Percentiles rank a stretch among this genome's conserved stretches.
These are phyloP conservation scores for Nitzschia palea DNA, from an alignment of 108 stramenopile species.

Conservation along the genomic window DNA sequence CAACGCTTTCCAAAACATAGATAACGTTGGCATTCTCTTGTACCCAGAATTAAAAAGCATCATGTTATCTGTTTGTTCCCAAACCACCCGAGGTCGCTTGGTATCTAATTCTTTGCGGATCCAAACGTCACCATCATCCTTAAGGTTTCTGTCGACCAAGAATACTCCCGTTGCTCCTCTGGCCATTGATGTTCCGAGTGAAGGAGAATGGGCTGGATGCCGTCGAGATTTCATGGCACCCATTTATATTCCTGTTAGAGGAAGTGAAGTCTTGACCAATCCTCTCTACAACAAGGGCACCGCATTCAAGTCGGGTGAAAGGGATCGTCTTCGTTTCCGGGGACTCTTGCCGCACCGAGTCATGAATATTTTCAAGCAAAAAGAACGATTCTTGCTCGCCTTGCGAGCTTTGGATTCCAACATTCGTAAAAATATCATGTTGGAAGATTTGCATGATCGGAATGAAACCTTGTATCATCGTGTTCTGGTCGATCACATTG, in stretches of 20 bases:
- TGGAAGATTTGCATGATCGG: constrained; percentile 92
- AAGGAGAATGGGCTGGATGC: constrained; percentile 82
- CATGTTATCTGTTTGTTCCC: too few species aligned
- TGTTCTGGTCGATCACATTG: constrained; percentile 90
- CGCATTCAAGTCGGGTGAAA: constrained; percentile 85
- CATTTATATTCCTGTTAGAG: constrained; percentile 53
- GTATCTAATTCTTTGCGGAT: too few species aligned
- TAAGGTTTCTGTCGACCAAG: too few species aligned
- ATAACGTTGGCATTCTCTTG: too few species aligned
- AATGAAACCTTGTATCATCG: constrained; percentile 98
- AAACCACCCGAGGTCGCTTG: too few species aligned
- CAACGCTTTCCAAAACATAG: too few species aligned
- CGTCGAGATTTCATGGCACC: constrained; percentile 66
- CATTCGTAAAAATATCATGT: constrained; percentile 90
- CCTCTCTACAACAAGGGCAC: constrained; percentile 88
- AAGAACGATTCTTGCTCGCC: constrained; percentile 56
- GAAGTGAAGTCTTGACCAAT: constrained; percentile 51
- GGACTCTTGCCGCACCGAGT: constrained; percentile 78
- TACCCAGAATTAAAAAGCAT: too few species aligned
- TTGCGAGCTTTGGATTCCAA: constrained; percentile 64
- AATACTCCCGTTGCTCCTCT: neutral
- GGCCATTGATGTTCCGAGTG: neutral
- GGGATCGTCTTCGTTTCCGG: constrained; percentile 87
- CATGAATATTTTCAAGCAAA: constrained; percentile 69
- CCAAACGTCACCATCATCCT: too few species aligned